Conservation (phyloP, 1,284 basidiomycete genomes). For the Lentinula novae-zelandiae region DNA sequence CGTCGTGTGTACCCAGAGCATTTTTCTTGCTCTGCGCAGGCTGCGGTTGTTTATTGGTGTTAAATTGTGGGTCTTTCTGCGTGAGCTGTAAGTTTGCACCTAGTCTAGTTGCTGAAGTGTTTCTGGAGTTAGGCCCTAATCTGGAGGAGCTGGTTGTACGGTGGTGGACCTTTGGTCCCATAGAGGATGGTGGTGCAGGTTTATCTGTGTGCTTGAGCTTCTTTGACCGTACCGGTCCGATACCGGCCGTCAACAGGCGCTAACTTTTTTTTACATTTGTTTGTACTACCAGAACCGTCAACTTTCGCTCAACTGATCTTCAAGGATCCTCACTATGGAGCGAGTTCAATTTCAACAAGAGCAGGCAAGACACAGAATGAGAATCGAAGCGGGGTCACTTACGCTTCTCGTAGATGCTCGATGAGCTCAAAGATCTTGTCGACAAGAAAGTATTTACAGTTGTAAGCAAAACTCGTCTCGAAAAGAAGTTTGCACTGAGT, state of each 20-base stretch:
- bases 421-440: slow-evolving; percentile 92
- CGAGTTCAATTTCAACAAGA: slow-evolving; percentile 94
- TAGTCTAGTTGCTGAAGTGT: slow-evolving; percentile 55
- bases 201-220: neutral
- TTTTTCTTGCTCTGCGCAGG: slow-evolving; percentile 43
- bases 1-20: slow-evolving; percentile 37
- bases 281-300: neutral
- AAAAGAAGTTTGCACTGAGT: neutral
- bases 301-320: neutral
- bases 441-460: slow-evolving; percentile 85
- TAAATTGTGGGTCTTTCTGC: slow-evolving; percentile 48
- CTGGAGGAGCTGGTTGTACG: neutral
- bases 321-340: slow-evolving; percentile 62
- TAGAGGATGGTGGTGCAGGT: slow-evolving; percentile 25
- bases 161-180: slow-evolving; percentile 36
- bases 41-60: slow-evolving; percentile 36
- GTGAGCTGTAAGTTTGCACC: slow-evolving; percentile 62
- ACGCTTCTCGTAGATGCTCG: slow-evolving; percentile 67
- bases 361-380: slow-evolving; percentile 45
- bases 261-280: neutral
- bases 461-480: slow-evolving; percentile 38
- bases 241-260: neutral
- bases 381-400: neutral
- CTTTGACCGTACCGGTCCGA: neutral
- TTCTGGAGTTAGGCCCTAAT: slow-evolving; percentile 58